A percentile compares a stretch with the other conserved stretches of the same genome.
phyloP scores from a whole-genome alignment of 129 eudicot genomes.

The Smallanthus sonchifolius region DNA sequence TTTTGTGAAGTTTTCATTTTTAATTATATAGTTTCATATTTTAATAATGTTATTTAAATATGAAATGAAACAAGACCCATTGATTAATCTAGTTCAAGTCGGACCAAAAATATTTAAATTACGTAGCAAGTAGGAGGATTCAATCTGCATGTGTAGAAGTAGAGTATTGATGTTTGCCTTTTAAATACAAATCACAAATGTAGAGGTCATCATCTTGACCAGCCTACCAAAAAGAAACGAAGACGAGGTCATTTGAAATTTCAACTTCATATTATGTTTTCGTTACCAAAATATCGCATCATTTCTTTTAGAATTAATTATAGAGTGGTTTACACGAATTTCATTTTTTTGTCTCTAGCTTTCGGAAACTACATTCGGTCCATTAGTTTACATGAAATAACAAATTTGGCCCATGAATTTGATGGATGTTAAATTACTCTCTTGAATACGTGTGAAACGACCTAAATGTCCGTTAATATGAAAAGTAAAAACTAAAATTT shows the following conservation, averaged over 20 bases:
- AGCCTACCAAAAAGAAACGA: conserved; percentile 22
- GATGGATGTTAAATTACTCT: too few relatives aligned
- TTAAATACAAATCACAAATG: background rate
- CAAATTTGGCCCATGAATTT: too few relatives aligned
- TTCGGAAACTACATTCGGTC: too few relatives aligned
- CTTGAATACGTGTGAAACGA: too few relatives aligned
- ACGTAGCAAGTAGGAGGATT: background rate
- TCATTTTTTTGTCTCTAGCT: too few relatives aligned
- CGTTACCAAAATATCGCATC: background rate
- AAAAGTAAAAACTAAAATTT: too few relatives aligned
- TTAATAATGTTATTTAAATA: background rate
- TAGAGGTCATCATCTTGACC: conserved; percentile 18
- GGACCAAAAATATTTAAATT: background rate
- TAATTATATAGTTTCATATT: background rate
- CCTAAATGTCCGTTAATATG: too few relatives aligned
- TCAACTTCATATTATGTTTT: conserved; percentile 1
- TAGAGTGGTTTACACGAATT: too few relatives aligned
- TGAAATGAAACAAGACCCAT: background rate
- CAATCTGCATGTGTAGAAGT: background rate
- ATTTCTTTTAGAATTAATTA: too few relatives aligned
- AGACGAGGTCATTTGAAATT: conserved; percentile 19
- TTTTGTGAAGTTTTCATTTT: too few relatives aligned
- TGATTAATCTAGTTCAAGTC: background rate
- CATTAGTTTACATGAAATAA: too few relatives aligned
- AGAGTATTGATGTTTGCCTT: conserved; percentile 10